Evolutionary conservation across 495 filamentous ascomycete species (phyloP).

Genomic region (Pyrenula aspistea): DNA sequence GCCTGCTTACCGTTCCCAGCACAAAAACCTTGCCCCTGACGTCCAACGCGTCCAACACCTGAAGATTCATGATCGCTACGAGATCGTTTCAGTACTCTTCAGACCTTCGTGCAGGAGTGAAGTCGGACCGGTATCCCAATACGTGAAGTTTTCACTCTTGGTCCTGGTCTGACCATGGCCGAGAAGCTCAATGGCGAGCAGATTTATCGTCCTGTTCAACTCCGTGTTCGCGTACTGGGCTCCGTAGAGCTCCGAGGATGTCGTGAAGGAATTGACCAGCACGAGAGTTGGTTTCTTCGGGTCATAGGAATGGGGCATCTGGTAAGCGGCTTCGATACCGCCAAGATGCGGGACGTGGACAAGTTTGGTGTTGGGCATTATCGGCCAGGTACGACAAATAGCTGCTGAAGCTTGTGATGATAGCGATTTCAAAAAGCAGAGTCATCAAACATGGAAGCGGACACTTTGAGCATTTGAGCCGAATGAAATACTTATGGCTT

Average conservation of each 20-base stretch:
- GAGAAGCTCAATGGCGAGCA: slow-evolving; percentile 37
- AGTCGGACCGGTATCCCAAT: slow-evolving; percentile 41
- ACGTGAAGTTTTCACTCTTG: slow-evolving; percentile 29
- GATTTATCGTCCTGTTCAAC: slow-evolving; percentile 23
- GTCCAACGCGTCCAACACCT: slow-evolving; percentile 39
- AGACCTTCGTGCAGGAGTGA: slow-evolving; percentile 12
- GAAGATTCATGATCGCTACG: slow-evolving; percentile 30
- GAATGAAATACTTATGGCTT: no score
- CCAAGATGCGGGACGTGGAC: slow-evolving; percentile 23
- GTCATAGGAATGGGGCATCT: slow-evolving; percentile 21
- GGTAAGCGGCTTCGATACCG: slow-evolving; percentile 22
- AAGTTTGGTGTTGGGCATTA: slow-evolving; percentile 9
- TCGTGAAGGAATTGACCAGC: slow-evolving; percentile 26
- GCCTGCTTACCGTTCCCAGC: slow-evolving; percentile 48
- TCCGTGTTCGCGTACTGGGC: slow-evolving; percentile 16
- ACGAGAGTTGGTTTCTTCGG: slow-evolving; percentile 24
- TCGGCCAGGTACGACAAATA: no score
- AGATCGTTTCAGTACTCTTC: background rate
- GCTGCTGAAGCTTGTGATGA: no score
- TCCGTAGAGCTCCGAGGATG: slow-evolving; percentile 17
- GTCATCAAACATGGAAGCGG: no score
- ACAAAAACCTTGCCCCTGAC: slow-evolving; percentile 43
- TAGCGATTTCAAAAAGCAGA: no score
- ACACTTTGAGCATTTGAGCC: no score
- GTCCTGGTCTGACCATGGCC: slow-evolving; percentile 38